Evolutionary conservation across 768 basidiomycete genomes (phyloP), one percentile per base, ranked within the genome.

Genomic region (Mycena vulgaris): DNA sequence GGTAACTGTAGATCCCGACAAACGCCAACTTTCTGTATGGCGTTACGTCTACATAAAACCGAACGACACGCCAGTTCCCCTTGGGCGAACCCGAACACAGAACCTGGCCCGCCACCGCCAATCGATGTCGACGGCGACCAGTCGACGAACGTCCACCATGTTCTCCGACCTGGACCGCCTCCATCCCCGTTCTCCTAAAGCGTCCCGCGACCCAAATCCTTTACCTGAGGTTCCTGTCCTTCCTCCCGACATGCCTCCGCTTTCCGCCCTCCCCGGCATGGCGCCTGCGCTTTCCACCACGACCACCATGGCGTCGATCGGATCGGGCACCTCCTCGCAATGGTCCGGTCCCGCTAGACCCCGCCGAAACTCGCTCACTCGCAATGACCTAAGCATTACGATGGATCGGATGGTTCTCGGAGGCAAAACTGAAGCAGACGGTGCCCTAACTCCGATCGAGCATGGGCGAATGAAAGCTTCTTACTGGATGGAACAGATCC

Each of bases 351-450:
- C 78, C 1, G 60, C 69, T n/a, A 83, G 79, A 74, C 78, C 77
- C 23, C 77, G 84, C 62, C 80, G 86, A 14, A 83, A 84, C 68
- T 89, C 89, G 0, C 65, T 85, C 9, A 82, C 85, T 13, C 83
- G 89, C 42, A 88, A 88, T 69, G 89, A 90, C 63, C 75, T 90
- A 47, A 90, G 86, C 68, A 78, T 87, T 28, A 90, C 88, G 8
- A 83, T 93, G 84, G 90, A 93, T 75, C 85, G 90, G 45, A 91
- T 93, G 91, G 89, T 84, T 19, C 82, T 92, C 8, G 89, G 88
- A n/a, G 83, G 85, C 3, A 82, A 82, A 35, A 74, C 82, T 3
- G 90, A 89, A 3, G 71, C 78, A 9, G 89, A 90, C 23, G 64
- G 76, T 2, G 71, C 79, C 17, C 66, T 83, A 1, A 75, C 81